Evolutionary conservation across 805 yeast species (phyloP).

Genomic region (Cyberlindnera maritima): DNA sequence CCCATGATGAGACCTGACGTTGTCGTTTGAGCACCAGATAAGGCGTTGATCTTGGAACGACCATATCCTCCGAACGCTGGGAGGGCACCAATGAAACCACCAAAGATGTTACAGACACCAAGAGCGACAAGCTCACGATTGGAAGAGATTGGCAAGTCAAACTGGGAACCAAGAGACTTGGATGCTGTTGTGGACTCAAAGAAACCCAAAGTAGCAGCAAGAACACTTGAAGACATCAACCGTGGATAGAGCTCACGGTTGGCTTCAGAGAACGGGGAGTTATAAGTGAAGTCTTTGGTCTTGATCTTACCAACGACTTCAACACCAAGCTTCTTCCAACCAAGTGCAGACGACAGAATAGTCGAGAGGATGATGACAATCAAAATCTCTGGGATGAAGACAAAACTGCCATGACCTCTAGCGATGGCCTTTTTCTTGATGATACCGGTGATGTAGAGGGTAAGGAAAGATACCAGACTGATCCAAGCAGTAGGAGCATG

Average conservation of each 20-base stretch:
- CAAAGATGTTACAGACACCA: constrained; percentile 66
- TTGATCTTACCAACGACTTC: constrained; percentile 67
- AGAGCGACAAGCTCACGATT: constrained; percentile 90
- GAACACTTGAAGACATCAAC: constrained; percentile 65
- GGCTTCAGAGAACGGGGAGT: constrained; percentile 54
- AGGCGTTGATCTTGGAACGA: constrained; percentile 81
- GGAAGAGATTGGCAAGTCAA: constrained; percentile 70
- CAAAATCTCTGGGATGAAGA: constrained; percentile 83
- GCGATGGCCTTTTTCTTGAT: constrained; percentile 34
- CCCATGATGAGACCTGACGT: constrained; percentile 85
- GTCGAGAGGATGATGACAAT: constrained; percentile 59
- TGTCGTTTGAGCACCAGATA: constrained; percentile 85
- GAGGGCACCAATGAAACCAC: constrained; percentile 55
- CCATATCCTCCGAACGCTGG: constrained; percentile 98
- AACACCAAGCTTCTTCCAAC: constrained; percentile 58
- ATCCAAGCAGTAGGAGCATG: constrained; percentile 63
- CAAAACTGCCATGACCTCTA: constrained; percentile 38
- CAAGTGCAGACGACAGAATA: constrained; percentile 48
- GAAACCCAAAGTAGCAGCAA: constrained; percentile 83
- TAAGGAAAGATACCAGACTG: constrained; percentile 49
- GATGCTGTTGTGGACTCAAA: constrained; percentile 93
- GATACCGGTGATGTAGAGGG: constrained; percentile 44
- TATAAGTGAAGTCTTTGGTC: constrained; percentile 46
- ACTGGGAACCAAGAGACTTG: constrained; percentile 75
- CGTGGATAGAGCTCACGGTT: constrained; percentile 48